Base-by-base conservation (phyloP, 768 basidiomycete genomes). In the Suillus weaverae region DNA sequence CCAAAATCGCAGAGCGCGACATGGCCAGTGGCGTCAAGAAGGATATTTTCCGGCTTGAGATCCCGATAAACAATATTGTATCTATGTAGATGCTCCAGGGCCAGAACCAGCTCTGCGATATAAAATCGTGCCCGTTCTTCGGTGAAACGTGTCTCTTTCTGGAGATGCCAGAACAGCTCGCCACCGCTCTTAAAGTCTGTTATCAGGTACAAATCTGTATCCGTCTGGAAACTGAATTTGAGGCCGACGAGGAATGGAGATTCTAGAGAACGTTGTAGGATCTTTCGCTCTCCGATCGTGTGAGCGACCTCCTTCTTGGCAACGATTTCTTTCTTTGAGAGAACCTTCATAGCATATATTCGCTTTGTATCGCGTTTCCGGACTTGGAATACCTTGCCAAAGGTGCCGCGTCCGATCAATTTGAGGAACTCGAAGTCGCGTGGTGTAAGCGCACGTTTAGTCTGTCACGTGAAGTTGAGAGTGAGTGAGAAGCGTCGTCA, bases 251-350 rank as follows among this genome's bases (percentile, higher is more conserved):
- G 87, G 87, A 99, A 99, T 0, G 97, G 97, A 10, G 89, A 95
- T 67, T 97, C 94, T 38, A 96, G 77, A 18, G 93, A 95, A 35
- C 91, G 86, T 73, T 99, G 97, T 39, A 99, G 86, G 74, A 99
- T 99, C 83, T 99, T 99, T 78, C 97, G 90, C 79, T 99, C 97
- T 70, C 97, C 97, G 63, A 99, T 99, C 18, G 97, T 99, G 77
- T 99, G 97, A 10, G 97, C 97, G 53, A 99, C 95, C 77, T 99
- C 97, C 79, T 99, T 99, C 84, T 98, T 99, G 32, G 94, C 96
- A 62, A 99, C 88, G 71, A 99, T 99, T 79, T 99, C 97, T 83
- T 94, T 96, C 81, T 99, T 99, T 38, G 94, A 96, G 44, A 99
- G 85, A 63, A 99, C 94, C 74, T 99, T 99, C 97, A 99, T 99